Evolutionary conservation across 768 basidiomycete species (phyloP), one percentile per base, ranked within the genome.

Genomic region (Fomitopsis pulvina): DNA sequence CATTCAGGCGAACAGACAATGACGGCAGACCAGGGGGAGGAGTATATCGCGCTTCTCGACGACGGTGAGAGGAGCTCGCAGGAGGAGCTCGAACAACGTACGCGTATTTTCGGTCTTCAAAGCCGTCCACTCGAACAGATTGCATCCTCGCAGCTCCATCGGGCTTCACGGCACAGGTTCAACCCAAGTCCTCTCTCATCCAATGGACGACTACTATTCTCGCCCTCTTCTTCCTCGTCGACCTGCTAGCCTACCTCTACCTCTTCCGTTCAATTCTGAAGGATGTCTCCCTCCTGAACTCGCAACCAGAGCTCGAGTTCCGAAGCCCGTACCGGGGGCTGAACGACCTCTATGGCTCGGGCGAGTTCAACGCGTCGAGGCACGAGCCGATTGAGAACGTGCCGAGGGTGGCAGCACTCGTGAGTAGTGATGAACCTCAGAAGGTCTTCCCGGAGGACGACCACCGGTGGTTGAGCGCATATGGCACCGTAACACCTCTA

Each of bases 301-400:
- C 32, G n/a, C 49, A 51, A 2, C 25, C 37, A n/a, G 52, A 50
- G 24, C 52, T 59, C 24, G 56, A 59, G 37, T 49, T 55, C 38
- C 52, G 56, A 26, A 58, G 51, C 48, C 54, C 58, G 2, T 63
- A 63, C 47, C 41, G 55, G 29, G 62, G 60, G n/a, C 58, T 63
- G 20, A 55, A 55, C 27, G 58, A 59, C 40, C 57, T 63, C 38
- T 63, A 63, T 45, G 26, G 34, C 45, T 53, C 51, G 32, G 58
- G 57, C 9, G 27, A 42, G 7, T 45, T 54, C 34, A 47, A 60
- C 21, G 41, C 60, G 20, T 57, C 60, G 1, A 45, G 18, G 12
- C 48, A 58, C 20, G 53, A 48, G 2, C 60, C 62, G 11, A 54
- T 61, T 11, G 41, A 55, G 28, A 60, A 55, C 51, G 40, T 38